These are phyloP conservation scores for Chaetomiaceae sp. DNA, from an alignment of 2,329 filamentous ascomycete species.

Conservation along the genomic window DNA sequence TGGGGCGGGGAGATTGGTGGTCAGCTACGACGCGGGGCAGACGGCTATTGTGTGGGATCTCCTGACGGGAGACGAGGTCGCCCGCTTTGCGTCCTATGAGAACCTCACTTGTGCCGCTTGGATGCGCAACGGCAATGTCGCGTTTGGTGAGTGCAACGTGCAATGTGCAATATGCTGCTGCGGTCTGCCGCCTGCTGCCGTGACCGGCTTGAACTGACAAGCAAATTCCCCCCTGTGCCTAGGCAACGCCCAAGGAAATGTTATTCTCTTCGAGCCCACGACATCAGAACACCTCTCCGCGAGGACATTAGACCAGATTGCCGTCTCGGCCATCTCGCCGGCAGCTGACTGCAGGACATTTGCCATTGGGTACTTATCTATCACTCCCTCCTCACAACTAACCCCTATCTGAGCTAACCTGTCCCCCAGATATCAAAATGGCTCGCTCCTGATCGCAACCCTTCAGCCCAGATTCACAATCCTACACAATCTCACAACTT, in stretches of 20 bases:
- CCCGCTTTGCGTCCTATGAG: conserved; percentile 89
- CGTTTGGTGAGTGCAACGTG: conserved; percentile 66
- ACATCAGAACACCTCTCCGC: conserved; percentile 90
- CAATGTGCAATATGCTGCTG: too few relatives aligned
- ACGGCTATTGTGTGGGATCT: conserved; percentile 97
- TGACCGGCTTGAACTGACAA: conserved; percentile 24
- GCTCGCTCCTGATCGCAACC: conserved; percentile 83
- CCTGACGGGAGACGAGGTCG: conserved; percentile 82
- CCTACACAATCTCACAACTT: conserved; percentile 83
- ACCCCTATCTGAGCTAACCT: neutral
- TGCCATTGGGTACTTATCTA: conserved; percentile 73
- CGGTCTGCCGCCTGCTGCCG: conserved; percentile 8
- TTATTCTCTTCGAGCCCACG: conserved; percentile 89
- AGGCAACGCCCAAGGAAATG: conserved; percentile 90
- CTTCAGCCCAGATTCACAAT: conserved; percentile 91
- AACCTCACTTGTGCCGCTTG: conserved; percentile 79
- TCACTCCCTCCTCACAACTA: neutral
- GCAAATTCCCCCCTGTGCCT: conserved; percentile 12
- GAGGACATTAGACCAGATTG: conserved; percentile 84
- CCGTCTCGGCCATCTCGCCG: conserved; percentile 89
- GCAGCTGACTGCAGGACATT: conserved; percentile 88
- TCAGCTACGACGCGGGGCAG: conserved; percentile 87
- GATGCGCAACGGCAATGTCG: conserved; percentile 97
- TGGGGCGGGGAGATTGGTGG: conserved; percentile 77
- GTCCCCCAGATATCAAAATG: conserved; percentile 76